phyloP scores from a whole-genome alignment of 495 filamentous ascomycete species.

The Physcia stellaris region DNA sequence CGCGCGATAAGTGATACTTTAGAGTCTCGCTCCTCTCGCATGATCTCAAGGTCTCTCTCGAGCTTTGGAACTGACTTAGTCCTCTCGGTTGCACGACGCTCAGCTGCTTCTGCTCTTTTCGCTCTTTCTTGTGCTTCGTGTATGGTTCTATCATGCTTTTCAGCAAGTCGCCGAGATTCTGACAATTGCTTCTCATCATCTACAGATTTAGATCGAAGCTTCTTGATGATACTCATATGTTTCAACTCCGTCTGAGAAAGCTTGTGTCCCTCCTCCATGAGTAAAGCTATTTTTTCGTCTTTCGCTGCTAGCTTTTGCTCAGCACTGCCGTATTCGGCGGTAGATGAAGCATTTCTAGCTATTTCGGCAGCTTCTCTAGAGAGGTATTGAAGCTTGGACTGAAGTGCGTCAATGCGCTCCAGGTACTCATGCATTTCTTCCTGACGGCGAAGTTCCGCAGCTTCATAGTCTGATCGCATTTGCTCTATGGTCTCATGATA shows the following conservation, averaged over 20 bases:
- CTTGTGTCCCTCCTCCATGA: conserved; percentile 88
- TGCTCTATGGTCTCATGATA: conserved; percentile 31
- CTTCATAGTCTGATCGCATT: conserved; percentile 43
- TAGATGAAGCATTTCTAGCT: conserved; percentile 47
- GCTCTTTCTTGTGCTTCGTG: conserved; percentile 41
- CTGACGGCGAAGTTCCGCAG: conserved; percentile 49
- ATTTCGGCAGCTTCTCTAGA: conserved; percentile 63
- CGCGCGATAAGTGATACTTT: conserved; percentile 53
- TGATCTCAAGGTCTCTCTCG: conserved; percentile 55
- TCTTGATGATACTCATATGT: conserved; percentile 71
- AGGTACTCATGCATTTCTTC: conserved; percentile 71
- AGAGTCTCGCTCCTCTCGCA: conserved; percentile 50
- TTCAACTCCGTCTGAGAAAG: conserved; percentile 75
- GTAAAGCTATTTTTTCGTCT: conserved; percentile 74
- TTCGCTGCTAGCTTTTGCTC: conserved; percentile 77
- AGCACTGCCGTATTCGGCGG: conserved; percentile 44
- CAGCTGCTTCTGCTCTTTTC: conserved; percentile 51
- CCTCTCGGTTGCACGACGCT: conserved; percentile 50
- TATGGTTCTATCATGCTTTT: conserved; percentile 53
- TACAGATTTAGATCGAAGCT: conserved; percentile 47
- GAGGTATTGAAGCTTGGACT: conserved; percentile 79
- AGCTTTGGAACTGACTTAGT: conserved; percentile 50
- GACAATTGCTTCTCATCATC: conserved; percentile 51
- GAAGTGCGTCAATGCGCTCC: conserved; percentile 84
- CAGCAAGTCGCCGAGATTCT: conserved; percentile 43